A percentile compares a stretch with the other conserved stretches of the same genome.
Evolutionary conservation across 495 filamentous ascomycete genomes (phyloP).

Genomic region (Tetracladium marchalianum): DNA sequence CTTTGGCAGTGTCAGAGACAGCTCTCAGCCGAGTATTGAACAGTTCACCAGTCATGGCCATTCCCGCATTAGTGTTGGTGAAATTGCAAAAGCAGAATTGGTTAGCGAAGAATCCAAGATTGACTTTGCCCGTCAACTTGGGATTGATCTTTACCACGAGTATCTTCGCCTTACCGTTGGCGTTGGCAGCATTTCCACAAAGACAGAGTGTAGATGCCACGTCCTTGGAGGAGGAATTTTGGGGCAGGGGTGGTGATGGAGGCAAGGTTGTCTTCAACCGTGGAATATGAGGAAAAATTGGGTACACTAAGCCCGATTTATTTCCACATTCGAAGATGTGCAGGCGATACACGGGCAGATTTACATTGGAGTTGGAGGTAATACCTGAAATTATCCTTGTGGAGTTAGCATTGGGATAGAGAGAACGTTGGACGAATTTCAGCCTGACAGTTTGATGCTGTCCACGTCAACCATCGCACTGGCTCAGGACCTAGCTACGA

Average conservation of each 20-base stretch:
- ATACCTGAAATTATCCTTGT: background rate
- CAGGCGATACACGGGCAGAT: background rate
- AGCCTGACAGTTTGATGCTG: too few relatives aligned
- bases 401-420: background rate
- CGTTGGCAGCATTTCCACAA: constrained; percentile 86
- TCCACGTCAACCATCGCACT: too few relatives aligned
- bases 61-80: constrained; percentile 80
- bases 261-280: constrained; percentile 86
- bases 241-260: constrained; percentile 57
- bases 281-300: constrained; percentile 52
- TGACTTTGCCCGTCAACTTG: constrained; percentile 70
- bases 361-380: background rate
- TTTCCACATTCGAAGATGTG: too few relatives aligned
- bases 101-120: constrained; percentile 60
- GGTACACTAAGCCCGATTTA: background rate
- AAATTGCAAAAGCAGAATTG: constrained; percentile 66
- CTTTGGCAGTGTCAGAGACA: constrained; percentile 82
- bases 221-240: constrained; percentile 74
- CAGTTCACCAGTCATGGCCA: constrained; percentile 91
- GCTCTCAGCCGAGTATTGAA: constrained; percentile 84
- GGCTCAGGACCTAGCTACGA: too few relatives aligned
- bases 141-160: constrained; percentile 74
- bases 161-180: constrained; percentile 74
- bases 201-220: constrained; percentile 65
- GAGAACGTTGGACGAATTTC: too few relatives aligned